Conservation (phyloP, 176 grass and related monocot species). For the Olyra latifolia region DNA sequence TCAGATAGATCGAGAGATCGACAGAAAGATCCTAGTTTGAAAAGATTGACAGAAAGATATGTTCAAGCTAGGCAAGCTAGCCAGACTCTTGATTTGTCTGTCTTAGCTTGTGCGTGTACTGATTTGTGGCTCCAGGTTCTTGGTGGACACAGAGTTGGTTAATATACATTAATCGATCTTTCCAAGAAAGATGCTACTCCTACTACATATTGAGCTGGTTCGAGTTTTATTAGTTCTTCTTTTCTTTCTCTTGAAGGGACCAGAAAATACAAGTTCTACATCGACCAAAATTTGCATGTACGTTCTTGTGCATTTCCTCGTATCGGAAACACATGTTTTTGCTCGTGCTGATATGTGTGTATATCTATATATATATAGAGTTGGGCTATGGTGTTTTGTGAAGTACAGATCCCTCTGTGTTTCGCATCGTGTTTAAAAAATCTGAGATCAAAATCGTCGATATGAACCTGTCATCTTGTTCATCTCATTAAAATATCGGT, state of each 20-base stretch:
- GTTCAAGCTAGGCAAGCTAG: background rate
- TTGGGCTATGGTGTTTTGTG: no score
- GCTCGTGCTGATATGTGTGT: background rate
- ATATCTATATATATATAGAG: no score
- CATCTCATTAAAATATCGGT: no score
- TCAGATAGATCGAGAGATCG: background rate
- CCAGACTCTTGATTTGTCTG: background rate
- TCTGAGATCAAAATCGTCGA: no score
- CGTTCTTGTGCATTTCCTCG: background rate
- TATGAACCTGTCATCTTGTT: no score
- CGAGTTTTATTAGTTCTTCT: background rate
- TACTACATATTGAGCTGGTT: background rate
- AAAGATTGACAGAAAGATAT: background rate
- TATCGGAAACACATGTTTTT: background rate
- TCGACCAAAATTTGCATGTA: no score
- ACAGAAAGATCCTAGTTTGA: background rate
- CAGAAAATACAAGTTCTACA: background rate
- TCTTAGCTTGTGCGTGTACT: constrained; percentile 28
- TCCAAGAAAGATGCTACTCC: constrained; percentile 4
- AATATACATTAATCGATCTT: background rate
- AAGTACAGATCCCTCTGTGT: no score
- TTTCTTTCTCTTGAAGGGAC: constrained; percentile 15
- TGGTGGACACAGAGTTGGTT: background rate
- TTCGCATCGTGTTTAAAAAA: no score
- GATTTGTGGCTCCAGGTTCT: constrained; percentile 21